A percentile compares a stretch with the other conserved stretches of the same genome.
Conservation (phyloP, 805 yeast genomes). For the Ogataea salicorniae region DNA sequence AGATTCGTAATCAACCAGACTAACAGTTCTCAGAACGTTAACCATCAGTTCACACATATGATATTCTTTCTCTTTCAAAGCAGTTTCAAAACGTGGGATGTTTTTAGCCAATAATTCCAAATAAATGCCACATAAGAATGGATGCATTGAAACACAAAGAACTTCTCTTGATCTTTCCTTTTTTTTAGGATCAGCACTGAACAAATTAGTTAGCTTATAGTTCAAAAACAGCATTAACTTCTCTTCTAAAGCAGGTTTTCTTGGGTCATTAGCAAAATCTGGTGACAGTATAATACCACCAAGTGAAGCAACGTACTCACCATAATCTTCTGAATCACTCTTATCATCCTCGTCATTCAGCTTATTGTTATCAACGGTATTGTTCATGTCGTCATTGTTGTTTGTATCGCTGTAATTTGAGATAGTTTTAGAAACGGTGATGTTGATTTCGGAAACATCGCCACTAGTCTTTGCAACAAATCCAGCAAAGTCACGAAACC, state of each 20-base stretch:
- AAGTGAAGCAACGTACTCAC: conserved; percentile 68
- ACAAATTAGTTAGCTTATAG: conserved; percentile 21
- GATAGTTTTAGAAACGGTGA: too few relatives aligned
- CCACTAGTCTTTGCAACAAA: conserved; percentile 7
- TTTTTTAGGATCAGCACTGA: conserved; percentile 28
- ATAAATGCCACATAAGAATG: conserved; percentile 31
- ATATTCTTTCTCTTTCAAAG: conserved; percentile 19
- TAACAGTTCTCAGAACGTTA: conserved; percentile 24
- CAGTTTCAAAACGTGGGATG: conserved; percentile 21
- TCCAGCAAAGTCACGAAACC: conserved; percentile 1
- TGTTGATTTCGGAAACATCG: background rate
- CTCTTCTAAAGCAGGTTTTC: conserved; percentile 22
- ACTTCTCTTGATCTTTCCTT: conserved; percentile 73
- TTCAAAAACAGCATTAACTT: conserved; percentile 23
- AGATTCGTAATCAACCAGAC: conserved; percentile 22
- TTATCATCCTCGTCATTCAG: background rate
- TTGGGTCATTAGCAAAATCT: conserved; percentile 23
- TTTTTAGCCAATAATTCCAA: conserved; percentile 18
- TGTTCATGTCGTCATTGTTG: too few relatives aligned
- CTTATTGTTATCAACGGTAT: too few relatives aligned
- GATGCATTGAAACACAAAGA: conserved; percentile 44
- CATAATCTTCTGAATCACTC: conserved; percentile 32
- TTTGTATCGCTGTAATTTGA: too few relatives aligned
- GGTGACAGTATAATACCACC: conserved; percentile 54
- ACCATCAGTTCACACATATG: conserved; percentile 26